Evolutionary conservation across 345 rosid species (phyloP).

Genomic region (Acer yangbiense): DNA sequence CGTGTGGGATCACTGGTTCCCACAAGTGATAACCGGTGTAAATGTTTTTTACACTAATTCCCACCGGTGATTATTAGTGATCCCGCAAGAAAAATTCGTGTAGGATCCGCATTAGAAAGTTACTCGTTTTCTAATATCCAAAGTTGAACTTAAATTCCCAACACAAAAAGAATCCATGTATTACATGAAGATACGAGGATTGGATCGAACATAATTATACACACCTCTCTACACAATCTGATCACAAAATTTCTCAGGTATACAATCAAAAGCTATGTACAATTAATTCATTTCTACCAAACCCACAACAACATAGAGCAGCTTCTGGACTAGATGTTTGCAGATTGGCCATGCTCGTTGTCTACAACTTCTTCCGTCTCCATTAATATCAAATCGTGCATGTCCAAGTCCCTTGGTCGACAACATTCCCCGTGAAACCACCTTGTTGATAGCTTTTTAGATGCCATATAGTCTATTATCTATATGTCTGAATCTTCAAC

Average conservation of each 20-base stretch:
- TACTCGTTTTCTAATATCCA: too few relatives aligned
- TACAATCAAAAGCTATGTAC: neutral
- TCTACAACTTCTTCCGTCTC: neutral
- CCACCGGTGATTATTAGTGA: too few relatives aligned
- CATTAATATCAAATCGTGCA: neutral
- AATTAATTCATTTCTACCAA: neutral
- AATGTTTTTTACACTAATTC: too few relatives aligned
- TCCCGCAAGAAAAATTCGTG: too few relatives aligned
- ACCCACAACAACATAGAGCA: neutral
- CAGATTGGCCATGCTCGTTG: neutral
- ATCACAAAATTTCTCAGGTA: constrained; percentile 17
- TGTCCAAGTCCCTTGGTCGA: neutral
- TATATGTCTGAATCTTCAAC: constrained; percentile 61
- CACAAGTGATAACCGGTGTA: too few relatives aligned
- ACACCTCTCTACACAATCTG: neutral
- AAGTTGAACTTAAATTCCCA: too few relatives aligned
- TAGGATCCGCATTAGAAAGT: too few relatives aligned
- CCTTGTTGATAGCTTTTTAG: neutral
- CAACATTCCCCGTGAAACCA: neutral
- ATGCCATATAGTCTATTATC: neutral
- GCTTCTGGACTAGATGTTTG: neutral
- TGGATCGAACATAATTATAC: neutral
- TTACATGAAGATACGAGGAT: neutral
- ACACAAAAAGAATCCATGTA: neutral
- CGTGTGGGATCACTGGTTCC: too few relatives aligned